Percentiles rank a stretch among this genome's conserved stretches.
Evolutionary conservation across 108 stramenopile species (phyloP).

Genomic region (Nitzschia sp.): DNA sequence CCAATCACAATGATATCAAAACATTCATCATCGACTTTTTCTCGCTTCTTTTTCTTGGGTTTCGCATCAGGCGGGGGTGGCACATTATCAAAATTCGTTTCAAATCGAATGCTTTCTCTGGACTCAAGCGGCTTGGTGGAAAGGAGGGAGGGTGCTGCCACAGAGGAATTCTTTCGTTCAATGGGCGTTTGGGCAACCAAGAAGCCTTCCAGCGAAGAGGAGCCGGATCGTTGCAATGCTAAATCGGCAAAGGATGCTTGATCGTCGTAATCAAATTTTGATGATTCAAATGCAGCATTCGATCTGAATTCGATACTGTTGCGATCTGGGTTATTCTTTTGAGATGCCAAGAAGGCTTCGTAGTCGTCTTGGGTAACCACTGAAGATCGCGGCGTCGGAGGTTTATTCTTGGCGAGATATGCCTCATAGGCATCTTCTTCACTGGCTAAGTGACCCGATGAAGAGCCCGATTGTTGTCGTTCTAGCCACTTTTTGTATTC

Average conservation of each 20-base stretch:
- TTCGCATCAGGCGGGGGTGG: not conserved
- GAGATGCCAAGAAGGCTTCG: too few species aligned
- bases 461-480: too few species aligned
- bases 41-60: not conserved
- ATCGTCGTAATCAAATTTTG: too few species aligned
- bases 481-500: too few species aligned
- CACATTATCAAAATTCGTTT: not conserved
- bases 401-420: too few species aligned
- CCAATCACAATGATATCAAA: constrained; percentile 73
- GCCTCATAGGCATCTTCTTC: too few species aligned
- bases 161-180: not conserved
- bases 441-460: too few species aligned
- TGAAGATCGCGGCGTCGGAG: too few species aligned
- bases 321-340: too few species aligned
- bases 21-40: not conserved
- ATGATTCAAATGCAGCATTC: too few species aligned
- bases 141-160: not conserved
- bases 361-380: too few species aligned
- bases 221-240: not conserved
- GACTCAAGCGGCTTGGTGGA: not conserved
- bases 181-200: not conserved
- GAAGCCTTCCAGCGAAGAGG: not conserved
- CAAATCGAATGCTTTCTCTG: constrained; percentile 3
- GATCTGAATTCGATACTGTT: too few species aligned
- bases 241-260: not conserved